Evolutionary conservation across 2,329 filamentous ascomycete species (phyloP).

Genomic region (Fusarium sp.): DNA sequence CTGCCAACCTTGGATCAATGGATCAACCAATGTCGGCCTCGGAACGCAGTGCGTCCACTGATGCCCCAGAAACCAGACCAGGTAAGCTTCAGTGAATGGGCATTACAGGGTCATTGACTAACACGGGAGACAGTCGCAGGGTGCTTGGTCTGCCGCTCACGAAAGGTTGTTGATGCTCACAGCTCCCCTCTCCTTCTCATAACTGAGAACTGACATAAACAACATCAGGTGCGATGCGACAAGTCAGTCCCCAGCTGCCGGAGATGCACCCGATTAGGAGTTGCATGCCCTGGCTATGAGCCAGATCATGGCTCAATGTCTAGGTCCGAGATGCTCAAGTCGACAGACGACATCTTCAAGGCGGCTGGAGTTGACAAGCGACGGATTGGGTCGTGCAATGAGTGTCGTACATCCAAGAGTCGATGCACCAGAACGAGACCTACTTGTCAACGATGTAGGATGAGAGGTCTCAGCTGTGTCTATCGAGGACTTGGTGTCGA

Average conservation of each 20-base stretch:
- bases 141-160: background rate
- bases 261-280: constrained; percentile 34
- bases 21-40: background rate
- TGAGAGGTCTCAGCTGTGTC: constrained; percentile 16
- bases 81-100: background rate
- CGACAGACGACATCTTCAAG: constrained; percentile 45
- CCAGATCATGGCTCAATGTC: constrained; percentile 29
- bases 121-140: background rate
- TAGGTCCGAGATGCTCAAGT: constrained; percentile 38
- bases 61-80: background rate
- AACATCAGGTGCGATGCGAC: constrained; percentile 5
- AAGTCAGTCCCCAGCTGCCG: constrained; percentile 26
- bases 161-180: background rate
- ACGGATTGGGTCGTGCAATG: constrained; percentile 44
- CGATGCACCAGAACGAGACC: constrained; percentile 45
- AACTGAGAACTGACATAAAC: background rate
- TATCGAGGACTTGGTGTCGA: background rate
- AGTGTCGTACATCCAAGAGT: constrained; percentile 45
- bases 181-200: background rate
- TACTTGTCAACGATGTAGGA: constrained; percentile 44
- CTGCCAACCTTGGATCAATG: background rate
- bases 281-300: constrained; percentile 44
- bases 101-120: background rate
- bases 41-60: background rate
- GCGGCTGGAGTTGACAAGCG: constrained; percentile 46